Base-by-base conservation (phyloP, 169 alveolate genomes). In the Plasmodium berghei region DNA sequence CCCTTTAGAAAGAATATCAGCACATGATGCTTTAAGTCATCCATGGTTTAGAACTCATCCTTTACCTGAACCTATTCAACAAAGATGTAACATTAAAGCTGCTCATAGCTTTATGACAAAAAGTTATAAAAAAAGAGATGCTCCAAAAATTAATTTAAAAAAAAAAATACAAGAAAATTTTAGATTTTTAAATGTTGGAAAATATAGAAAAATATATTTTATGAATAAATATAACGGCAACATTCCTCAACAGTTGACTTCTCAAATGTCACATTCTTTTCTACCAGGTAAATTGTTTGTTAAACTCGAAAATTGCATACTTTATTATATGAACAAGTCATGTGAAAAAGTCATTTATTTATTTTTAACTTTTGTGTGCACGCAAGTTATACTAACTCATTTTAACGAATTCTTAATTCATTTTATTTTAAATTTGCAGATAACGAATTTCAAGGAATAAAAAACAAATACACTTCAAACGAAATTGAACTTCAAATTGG, bases 61-160 rank as follows among this genome's bases (percentile, higher is more conserved):
- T 40, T 72, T 88, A 4, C 92, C 94, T 2, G 87, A 87, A 45
- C 69, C 63, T 6, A 61, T 93, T 48, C 83, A 67, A n/a, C 87
- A 90, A 62, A 88, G 96, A 28, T 54, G 77, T 28, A 91, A 89
- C 54, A 92, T 93, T 8, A 91, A 90, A 91, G 96, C 91, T 20
- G 96, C 96, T 20, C 96, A 93, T 87, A 93, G 95, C 63, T 93
- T 87, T 83, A 93, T 93, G 96, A 92, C 95, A 1, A 93, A 92
- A 83, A 93, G 88, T 66, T 94, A 92, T 71, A 91, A 93, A 49
- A 92, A 92, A 72, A 87, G 95, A 45, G 96, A 92, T 20, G 24
- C 42, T 0, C 66, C 89, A 2, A 62, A 64, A 77, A 28, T 34
- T 0, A 77, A 52, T n/a, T 34, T 34, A 34, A 52, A 48, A n/a